Evolutionary conservation across 352 stramenopile genomes (phyloP), one percentile per base, ranked within the genome.

Genomic region (Pythium guiyangense): DNA sequence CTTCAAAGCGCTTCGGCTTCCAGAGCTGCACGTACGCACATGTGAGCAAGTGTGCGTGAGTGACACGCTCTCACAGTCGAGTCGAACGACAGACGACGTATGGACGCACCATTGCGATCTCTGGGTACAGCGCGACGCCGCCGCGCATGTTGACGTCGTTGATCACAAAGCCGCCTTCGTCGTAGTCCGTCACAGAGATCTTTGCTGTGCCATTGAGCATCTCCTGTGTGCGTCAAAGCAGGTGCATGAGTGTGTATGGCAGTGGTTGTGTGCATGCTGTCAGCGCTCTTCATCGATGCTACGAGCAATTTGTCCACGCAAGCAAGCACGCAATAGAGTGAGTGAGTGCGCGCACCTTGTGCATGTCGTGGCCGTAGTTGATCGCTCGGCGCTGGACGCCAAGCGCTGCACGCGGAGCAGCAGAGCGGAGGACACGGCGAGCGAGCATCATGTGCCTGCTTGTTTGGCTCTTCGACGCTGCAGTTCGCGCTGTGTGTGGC

Each of bases 141-240:
- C 82, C 83, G n/a, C 83, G 80, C 83, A 93, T 82, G 62, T 93
- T 93, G 49, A 94, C 60, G 52, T 91, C 73, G 66, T 92, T 94
- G 54, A 94, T 62, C 43, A 94, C 82, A 57, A 92, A 92, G 27
- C 84, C 84, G 59, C 80, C 82, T 66, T 92, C 82, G 63, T 94
- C 84, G 59, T 94, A 94, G 66, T 92, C 84, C n/a, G 77, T 82
- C 47, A 94, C 72, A 1, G 84, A 89, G 20, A 92, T 67, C 59
- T 94, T 94, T 54, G 71, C 57, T 17, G 84, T 89, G 47, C 77
- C 84, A 52, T 76, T 83, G 49, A 94, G 69, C 84, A 94, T 94
- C 66, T 94, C 84, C 84, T 94, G 58, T 2, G 29, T 37, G 55
- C 26, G 52, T n/a, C n/a, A n/a, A n/a, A n/a, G n/a, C n/a, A n/a